These are phyloP conservation scores for Ceratobasidium sp. DNA, from an alignment of 1,284 basidiomycete species.

Conservation along the genomic window DNA sequence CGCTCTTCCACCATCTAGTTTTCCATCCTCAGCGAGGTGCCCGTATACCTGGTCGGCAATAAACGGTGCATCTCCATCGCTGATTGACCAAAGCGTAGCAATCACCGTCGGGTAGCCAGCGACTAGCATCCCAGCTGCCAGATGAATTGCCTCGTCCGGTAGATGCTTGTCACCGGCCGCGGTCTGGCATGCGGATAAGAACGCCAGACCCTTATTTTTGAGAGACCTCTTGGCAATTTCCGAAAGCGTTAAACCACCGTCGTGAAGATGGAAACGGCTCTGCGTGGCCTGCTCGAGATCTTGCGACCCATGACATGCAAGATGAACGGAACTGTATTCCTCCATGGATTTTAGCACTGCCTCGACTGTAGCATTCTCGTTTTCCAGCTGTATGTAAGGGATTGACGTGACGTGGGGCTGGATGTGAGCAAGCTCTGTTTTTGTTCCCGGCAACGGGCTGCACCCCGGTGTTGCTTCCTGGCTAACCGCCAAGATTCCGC, in stretches of 20 bases:
- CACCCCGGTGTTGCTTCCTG: neutral
- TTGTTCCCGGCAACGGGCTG: neutral
- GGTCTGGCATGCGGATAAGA: conserved; percentile 28
- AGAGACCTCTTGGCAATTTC: neutral
- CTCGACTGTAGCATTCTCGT: conserved; percentile 1
- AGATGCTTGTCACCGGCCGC: neutral
- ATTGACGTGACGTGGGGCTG: neutral
- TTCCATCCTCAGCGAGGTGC: neutral
- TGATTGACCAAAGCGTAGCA: conserved; percentile 36
- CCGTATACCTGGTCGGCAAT: conserved; percentile 16
- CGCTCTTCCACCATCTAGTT: neutral
- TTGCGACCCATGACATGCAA: conserved; percentile 40
- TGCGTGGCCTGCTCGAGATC: neutral
- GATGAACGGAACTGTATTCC: conserved; percentile 22
- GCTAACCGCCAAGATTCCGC: conserved; percentile 7
- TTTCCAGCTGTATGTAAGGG: neutral
- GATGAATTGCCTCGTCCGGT: conserved; percentile 11
- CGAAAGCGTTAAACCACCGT: neutral
- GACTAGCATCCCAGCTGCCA: conserved; percentile 29
- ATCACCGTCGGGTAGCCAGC: conserved; percentile 22
- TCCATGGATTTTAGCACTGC: conserved; percentile 18
- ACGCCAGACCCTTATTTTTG: conserved; percentile 5
- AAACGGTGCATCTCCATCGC: conserved; percentile 21
- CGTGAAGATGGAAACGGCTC: conserved; percentile 24
- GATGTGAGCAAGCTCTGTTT: neutral